phyloP scores from a whole-genome alignment of 106 monocot species.

The Acanthochlamys bracteata region DNA sequence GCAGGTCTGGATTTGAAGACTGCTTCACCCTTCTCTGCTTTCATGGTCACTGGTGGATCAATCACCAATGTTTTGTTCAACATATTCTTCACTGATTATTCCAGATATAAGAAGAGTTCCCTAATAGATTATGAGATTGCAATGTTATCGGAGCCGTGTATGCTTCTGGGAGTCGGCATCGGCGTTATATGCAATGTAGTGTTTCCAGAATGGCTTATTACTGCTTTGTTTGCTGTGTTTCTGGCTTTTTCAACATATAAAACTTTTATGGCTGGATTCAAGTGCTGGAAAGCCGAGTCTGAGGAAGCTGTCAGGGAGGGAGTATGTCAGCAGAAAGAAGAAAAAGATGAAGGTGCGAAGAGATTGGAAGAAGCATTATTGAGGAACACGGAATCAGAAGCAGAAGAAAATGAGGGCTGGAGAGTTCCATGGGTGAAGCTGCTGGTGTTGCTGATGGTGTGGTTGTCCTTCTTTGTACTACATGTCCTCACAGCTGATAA shows the following conservation, averaged over 20 bases:
- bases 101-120: neutral
- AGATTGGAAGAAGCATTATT: conserved; percentile 25
- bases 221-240: conserved; percentile 39
- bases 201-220: conserved; percentile 85
- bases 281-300: conserved; percentile 52
- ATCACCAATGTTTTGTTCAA: conserved; percentile 55
- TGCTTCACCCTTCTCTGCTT: conserved; percentile 52
- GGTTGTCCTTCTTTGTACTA: conserved; percentile 62
- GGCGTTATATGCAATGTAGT: conserved; percentile 66
- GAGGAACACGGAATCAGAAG: neutral
- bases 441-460: conserved; percentile 39
- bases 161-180: conserved; percentile 67
- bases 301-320: neutral
- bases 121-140: conserved; percentile 60
- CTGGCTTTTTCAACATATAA: conserved; percentile 49
- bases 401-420: neutral
- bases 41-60: conserved; percentile 75
- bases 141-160: conserved; percentile 59
- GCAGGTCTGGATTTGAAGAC: conserved; percentile 49
- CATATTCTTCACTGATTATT: conserved; percentile 13
- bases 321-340: neutral
- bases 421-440: conserved; percentile 37
- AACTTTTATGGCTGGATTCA: conserved; percentile 42
- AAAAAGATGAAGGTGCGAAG: neutral
- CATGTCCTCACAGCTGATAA: conserved; percentile 46